phyloP scores from a whole-genome alignment of 192 early-diverging fungal genomes.

The Coemansia sp. region DNA sequence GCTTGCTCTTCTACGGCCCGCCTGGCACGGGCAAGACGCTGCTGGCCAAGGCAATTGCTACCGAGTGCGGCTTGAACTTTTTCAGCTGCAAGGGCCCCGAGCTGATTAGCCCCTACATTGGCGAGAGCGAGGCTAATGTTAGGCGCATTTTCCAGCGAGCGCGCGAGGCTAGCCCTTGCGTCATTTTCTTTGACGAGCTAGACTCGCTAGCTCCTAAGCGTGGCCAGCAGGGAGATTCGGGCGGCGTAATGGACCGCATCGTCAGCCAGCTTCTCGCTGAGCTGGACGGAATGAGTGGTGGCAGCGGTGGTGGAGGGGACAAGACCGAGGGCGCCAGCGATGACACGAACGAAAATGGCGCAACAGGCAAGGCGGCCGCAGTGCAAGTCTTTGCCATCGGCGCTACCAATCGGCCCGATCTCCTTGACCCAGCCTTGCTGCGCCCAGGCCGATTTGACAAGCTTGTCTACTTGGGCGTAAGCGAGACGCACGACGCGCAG shows the following conservation, averaged over 20 bases:
- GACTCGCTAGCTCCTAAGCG: conserved; percentile 98
- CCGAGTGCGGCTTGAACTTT: conserved; percentile 97
- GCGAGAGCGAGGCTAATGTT: conserved; percentile 98
- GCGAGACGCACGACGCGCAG: conserved; percentile 84
- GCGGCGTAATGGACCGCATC: conserved; percentile 99
- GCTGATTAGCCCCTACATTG: conserved; percentile 98
- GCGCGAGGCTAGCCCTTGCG: conserved; percentile 95
- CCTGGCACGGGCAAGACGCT: conserved; percentile 99
- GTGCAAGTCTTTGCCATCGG: conserved; percentile 96
- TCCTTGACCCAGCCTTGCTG: conserved; percentile 91
- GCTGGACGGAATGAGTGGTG: conserved; percentile 86
- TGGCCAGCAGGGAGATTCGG: conserved; percentile 97
- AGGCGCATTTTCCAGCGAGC: conserved; percentile 95
- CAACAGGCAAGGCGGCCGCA: conserved; percentile 47
- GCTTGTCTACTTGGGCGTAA: conserved; percentile 95
- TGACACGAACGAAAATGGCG: conserved; percentile 10
- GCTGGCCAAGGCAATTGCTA: conserved; percentile 98
- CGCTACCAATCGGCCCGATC: conserved; percentile 97
- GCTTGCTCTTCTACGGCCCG: conserved; percentile 94
- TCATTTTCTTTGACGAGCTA: conserved; percentile 99
- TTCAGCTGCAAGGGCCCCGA: conserved; percentile 99
- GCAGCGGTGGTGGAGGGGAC: conserved; percentile 16
- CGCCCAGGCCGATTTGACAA: conserved; percentile 98
- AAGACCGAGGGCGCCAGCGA: conserved; percentile 58
- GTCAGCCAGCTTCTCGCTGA: conserved; percentile 96